Conservation (phyloP, 768 basidiomycete species). For the Mycena rosella region DNA sequence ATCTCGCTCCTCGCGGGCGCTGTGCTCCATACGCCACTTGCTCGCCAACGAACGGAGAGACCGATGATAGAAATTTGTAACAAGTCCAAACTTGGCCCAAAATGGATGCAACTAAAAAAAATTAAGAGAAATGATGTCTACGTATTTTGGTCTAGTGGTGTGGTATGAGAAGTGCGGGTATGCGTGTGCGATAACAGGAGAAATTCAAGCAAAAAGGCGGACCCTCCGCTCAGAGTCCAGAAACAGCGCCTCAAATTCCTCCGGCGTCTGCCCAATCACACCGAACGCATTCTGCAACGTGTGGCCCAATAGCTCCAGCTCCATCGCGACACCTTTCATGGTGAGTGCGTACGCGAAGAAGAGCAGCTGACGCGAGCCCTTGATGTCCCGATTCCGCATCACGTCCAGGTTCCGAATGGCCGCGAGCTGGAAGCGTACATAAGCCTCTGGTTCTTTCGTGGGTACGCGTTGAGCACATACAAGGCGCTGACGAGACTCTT, state of each 20-base stretch:
- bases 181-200: no score
- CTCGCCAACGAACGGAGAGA: neutral
- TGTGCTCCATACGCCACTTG: slow-evolving; percentile 21
- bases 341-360: slow-evolving; percentile 96
- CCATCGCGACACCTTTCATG: slow-evolving; percentile 94
- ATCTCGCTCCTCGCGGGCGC: slow-evolving; percentile 51
- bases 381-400: slow-evolving; percentile 85
- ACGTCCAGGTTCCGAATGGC: slow-evolving; percentile 89
- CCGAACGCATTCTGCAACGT: slow-evolving; percentile 93
- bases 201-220: no score
- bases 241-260: slow-evolving; percentile 89
- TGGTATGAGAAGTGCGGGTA: neutral
- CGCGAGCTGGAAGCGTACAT: slow-evolving; percentile 70
- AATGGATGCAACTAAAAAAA: neutral
- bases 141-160: no score
- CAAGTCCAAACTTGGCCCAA: slow-evolving; percentile 22
- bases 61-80: neutral
- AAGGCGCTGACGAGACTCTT: slow-evolving; percentile 82
- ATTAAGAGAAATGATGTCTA: neutral
- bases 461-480: slow-evolving; percentile 53
- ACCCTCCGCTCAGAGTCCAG: slow-evolving; percentile 43
- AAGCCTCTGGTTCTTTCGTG: neutral
- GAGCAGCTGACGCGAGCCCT: slow-evolving; percentile 86
- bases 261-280: slow-evolving; percentile 85
- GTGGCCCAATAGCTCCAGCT: slow-evolving; percentile 85